Base-by-base conservation (phyloP, 1,139 yeast species). In the Hemisphaericaspora subhashii region DNA sequence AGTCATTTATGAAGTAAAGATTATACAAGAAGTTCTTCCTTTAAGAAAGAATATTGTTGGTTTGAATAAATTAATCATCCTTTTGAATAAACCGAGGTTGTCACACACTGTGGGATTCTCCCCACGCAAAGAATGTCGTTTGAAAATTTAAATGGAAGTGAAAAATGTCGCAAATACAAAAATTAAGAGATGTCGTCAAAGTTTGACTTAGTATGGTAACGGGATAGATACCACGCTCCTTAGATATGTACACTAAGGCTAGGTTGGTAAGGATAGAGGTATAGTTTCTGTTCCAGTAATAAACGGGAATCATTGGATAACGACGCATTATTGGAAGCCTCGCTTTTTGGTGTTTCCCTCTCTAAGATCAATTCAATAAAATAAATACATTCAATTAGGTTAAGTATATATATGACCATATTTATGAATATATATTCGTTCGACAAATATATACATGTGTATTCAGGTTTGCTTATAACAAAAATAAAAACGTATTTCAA, bases 361-460 rank as follows among this genome's bases (percentile, higher is more conserved):
- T n/a, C n/a, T 4, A 10, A 24, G 6, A 8, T 10, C 10, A 24
- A 24, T 7, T 24, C 27, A 24, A 10, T 24, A n/a, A 24, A 24
- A 24, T 24, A 24, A 20, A 20, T 15, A 15, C 6, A 15, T 15
- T 15, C n/a, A 27, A 16, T 24, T 13, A n/a, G 12, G 10, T 24
- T 11, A n/a, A 11, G 10, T 9, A 24, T n/a, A n/a, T n/a, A n/a
- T n/a, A 20, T 20, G 22, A 20, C 22, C 8, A 20, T 20, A 20
- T 20, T 8, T 6, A 20, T 20, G 29, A 8, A 14, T 29, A 29
- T 29, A 29, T 18, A 29, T 29, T 29, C 15, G 23, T 4, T 24
- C 12, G 11, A 10, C 23, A 29, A 18, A 29, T 29, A 29, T 29
- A 29, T 29, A 29, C 32, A 29, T 29, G 32, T 27, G n/a, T 12